Conservation (phyloP, 805 yeast genomes). For the Zygosaccharomyces bailii region DNA sequence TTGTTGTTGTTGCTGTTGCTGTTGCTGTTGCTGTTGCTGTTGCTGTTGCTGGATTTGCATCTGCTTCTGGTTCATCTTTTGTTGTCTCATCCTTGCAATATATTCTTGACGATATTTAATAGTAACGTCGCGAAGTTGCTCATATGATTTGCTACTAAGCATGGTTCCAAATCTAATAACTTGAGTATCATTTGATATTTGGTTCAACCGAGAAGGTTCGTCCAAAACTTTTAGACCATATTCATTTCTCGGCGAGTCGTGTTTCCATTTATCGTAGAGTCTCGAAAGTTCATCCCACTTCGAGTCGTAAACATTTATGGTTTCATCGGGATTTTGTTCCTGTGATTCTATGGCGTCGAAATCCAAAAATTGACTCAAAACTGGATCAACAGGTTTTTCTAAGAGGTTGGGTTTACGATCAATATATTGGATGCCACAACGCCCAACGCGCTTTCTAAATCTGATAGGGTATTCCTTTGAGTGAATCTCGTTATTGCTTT, state of each 20-base stretch:
- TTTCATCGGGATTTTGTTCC: conserved; percentile 22
- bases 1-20: conserved; percentile 12
- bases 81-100: conserved; percentile 35
- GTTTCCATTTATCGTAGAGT: conserved; percentile 61
- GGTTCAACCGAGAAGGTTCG: conserved; percentile 81
- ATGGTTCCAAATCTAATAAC: conserved; percentile 87
- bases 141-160: conserved; percentile 84
- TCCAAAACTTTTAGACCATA: conserved; percentile 52
- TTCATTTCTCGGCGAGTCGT: conserved; percentile 53
- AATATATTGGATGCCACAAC: conserved; percentile 64
- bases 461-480: conserved; percentile 48
- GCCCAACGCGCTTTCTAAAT: conserved; percentile 70
- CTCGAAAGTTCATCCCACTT: conserved; percentile 45
- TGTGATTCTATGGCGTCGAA: conserved; percentile 36
- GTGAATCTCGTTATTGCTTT: conserved; percentile 31
- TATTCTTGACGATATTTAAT: conserved; percentile 64
- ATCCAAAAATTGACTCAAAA: conserved; percentile 42
- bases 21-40: conserved; percentile 16
- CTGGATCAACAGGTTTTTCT: conserved; percentile 35
- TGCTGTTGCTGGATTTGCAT: conserved; percentile 20
- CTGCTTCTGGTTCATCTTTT: conserved; percentile 29
- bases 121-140: conserved; percentile 66
- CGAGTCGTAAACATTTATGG: conserved; percentile 45
- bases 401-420: conserved; percentile 62
- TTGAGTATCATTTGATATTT: conserved; percentile 82